Conservation (phyloP, 2,329 filamentous ascomycete genomes). For the Cladobotryum mycophilum region DNA sequence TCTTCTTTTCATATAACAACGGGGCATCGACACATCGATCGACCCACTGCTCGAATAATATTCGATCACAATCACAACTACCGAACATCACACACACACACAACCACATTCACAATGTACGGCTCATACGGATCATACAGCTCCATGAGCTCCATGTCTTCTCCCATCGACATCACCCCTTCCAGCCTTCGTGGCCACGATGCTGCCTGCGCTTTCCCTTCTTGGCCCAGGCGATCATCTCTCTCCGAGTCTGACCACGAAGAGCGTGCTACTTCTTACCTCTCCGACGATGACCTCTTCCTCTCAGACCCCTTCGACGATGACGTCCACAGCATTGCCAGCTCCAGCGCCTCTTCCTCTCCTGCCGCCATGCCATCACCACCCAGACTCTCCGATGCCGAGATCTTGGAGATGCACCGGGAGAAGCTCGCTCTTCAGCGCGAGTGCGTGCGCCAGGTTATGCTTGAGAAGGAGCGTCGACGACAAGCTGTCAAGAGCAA, state of each 20-base stretch:
- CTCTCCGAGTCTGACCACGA: conserved; percentile 38
- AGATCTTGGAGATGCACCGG: conserved; percentile 45
- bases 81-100: neutral
- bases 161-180: conserved; percentile 42
- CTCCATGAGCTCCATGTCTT: conserved; percentile 38
- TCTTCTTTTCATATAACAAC: neutral
- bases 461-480: conserved; percentile 50
- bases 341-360: conserved; percentile 36
- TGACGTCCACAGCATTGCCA: conserved; percentile 42
- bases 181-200: conserved; percentile 36
- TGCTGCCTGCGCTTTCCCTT: conserved; percentile 49
- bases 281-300: conserved; percentile 60
- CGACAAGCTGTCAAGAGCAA: conserved; percentile 33
- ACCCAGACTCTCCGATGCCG: conserved; percentile 37
- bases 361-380: conserved; percentile 25
- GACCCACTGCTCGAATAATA: too few species aligned
- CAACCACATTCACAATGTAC: conserved; percentile 33
- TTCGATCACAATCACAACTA: neutral
- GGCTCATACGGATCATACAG: conserved; percentile 46
- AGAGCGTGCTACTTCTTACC: conserved; percentile 47
- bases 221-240: conserved; percentile 51
- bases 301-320: conserved; percentile 46
- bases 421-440: conserved; percentile 46
- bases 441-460: conserved; percentile 44
- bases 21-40: too few species aligned